Evolutionary conservation across 352 stramenopile genomes (phyloP), one percentile per base, ranked within the genome.

Genomic region (Thalassiosira oceanica): DNA sequence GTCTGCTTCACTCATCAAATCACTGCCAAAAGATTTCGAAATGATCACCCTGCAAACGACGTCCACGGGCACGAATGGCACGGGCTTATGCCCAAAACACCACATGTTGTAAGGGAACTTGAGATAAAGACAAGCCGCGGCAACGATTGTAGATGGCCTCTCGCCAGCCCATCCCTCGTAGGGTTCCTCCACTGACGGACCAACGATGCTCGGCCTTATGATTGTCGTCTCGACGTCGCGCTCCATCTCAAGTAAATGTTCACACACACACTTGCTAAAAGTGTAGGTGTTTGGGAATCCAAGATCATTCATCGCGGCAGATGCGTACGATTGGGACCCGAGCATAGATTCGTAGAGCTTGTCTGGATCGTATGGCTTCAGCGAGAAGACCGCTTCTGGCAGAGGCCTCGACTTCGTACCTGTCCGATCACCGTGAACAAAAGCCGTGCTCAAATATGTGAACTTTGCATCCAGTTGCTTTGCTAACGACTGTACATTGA

Each of bases 211-310:
- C 20, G 88, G 88, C 65, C 88, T 64, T 33, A 93, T 73, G 29
- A 94, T 87, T 13, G 86, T 70, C 15, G 83, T 92, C 31, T 87
- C 48, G 0, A 80, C 50, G 21, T 50, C 23, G 10, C 72, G 66
- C 15, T 70, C 45, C 56, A 50, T 50, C 24, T 57, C 16, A 0
- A 94, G 69, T 36, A 94, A 61, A 66, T 93, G 86, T 66, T 94
- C 88, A 51, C 80, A 87, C 21, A 94, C 71, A 39, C 85, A 88
- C 77, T 94, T 94, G 54, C 80, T 91, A 43, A 94, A 91, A 21
- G 83, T 84, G 69, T 94, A 94, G 5, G 81, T 91, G 54, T 94
- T 94, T 13, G 81, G 80, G 70, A 92, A 92, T 36, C 57, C 68
- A 13, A 91, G 64, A 35, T 88, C 75, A 35, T 71, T 49, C 84